phyloP scores from a whole-genome alignment of 2,329 filamentous ascomycete species.

The Fusarium verticillioides region DNA sequence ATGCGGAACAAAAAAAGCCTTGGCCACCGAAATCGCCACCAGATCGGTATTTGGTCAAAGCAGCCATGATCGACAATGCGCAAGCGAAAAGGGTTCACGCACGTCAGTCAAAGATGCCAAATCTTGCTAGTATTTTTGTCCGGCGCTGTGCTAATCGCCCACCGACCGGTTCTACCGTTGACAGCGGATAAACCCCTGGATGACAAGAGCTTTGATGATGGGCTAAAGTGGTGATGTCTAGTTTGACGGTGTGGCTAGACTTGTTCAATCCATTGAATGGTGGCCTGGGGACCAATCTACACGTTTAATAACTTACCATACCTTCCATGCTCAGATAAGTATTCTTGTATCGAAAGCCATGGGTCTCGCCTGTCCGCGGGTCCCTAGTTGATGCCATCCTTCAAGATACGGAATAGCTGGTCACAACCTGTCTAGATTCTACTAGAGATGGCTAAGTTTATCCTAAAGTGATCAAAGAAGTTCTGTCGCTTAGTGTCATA shows the following conservation, averaged over 20 bases:
- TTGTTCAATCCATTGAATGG: too few relatives aligned
- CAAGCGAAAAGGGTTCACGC: neutral
- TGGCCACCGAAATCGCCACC: neutral
- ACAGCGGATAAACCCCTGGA: constrained; percentile 6
- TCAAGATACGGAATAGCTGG: neutral
- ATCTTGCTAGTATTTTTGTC: neutral
- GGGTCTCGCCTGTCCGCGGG: neutral
- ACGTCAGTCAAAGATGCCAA: neutral
- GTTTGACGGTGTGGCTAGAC: neutral
- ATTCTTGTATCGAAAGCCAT: too few relatives aligned
- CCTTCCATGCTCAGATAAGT: too few relatives aligned
- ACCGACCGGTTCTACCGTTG: constrained; percentile 16
- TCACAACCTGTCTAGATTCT: accelerated
- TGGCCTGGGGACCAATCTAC: neutral
- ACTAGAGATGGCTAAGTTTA: too few relatives aligned
- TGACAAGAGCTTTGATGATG: neutral
- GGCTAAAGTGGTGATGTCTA: neutral
- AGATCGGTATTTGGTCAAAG: neutral
- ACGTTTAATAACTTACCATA: neutral
- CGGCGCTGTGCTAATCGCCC: constrained; percentile 2
- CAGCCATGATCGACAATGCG: neutral
- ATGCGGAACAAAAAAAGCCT: neutral
- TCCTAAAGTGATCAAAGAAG: neutral
- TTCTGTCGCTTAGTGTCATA: neutral
- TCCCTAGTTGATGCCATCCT: neutral